A percentile compares a stretch with the other conserved stretches of the same genome.
Conservation (phyloP, 345 rosid species). For the Syzygium grande region DNA sequence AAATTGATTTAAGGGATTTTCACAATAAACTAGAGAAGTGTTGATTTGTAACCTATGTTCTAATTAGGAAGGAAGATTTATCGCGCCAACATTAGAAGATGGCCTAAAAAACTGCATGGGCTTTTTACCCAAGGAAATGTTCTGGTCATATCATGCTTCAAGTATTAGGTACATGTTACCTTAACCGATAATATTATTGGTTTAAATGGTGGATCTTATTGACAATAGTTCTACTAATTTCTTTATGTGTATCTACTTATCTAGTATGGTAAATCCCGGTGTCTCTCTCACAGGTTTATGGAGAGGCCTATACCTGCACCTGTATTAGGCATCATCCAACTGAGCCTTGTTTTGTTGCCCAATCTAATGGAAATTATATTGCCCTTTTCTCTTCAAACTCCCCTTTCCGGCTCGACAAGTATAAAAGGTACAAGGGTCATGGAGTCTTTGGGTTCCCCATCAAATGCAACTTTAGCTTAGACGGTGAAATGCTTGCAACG, state of each 20-base stretch:
- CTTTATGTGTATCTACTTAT: not conserved
- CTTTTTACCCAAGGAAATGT: not conserved
- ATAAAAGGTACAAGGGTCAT: conserved; percentile 56
- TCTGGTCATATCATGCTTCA: not conserved
- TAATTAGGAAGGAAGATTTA: not conserved
- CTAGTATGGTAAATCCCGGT: not conserved
- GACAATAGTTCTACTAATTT: not conserved
- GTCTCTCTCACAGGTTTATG: conserved; percentile 62
- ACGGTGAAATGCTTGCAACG: conserved; percentile 53
- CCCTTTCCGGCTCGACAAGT: conserved; percentile 82
- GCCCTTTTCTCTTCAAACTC: conserved; percentile 64
- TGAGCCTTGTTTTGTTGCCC: conserved; percentile 60
- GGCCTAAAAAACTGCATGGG: not conserved
- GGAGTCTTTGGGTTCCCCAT: conserved; percentile 77
- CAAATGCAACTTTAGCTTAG: conserved; percentile 68
- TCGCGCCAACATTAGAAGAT: not conserved
- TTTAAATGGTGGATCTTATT: not conserved
- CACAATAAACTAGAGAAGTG: not conserved
- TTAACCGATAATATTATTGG: too few species aligned
- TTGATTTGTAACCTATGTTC: not conserved
- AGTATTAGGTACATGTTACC: not conserved
- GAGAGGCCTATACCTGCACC: conserved; percentile 82
- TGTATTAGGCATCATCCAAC: conserved; percentile 58
- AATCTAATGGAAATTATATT: conserved; percentile 77
- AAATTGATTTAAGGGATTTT: too few species aligned